Percentiles rank a stretch among this genome's conserved stretches.
phyloP scores from a whole-genome alignment of 2,329 filamentous ascomycete genomes.

The Colletotrichum trifolii region DNA sequence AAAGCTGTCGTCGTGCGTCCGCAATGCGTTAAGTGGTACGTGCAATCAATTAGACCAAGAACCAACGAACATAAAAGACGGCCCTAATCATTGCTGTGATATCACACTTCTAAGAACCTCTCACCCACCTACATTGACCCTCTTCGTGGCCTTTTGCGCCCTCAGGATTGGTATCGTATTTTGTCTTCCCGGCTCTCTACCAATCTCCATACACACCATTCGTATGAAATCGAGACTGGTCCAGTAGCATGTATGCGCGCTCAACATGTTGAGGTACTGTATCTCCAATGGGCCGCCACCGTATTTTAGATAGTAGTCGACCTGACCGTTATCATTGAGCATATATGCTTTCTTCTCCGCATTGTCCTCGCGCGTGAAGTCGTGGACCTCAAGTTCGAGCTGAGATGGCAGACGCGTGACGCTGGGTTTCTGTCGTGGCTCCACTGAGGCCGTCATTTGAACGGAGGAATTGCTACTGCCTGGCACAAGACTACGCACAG shows the following conservation, averaged over 20 bases:
- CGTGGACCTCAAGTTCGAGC: slow-evolving; percentile 94
- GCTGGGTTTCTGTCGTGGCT: slow-evolving; percentile 45
- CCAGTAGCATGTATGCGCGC: slow-evolving; percentile 97
- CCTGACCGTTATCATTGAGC: slow-evolving; percentile 95
- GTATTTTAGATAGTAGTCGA: slow-evolving; percentile 88
- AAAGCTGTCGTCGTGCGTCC: no score
- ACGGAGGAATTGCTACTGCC: slow-evolving; percentile 42
- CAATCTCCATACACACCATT: slow-evolving; percentile 89
- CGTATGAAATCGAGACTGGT: slow-evolving; percentile 86
- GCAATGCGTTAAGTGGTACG: no score
- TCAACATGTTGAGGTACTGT: slow-evolving; percentile 96
- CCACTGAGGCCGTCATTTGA: background rate
- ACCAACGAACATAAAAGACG: no score
- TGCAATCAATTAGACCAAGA: no score
- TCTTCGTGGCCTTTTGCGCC: slow-evolving; percentile 64
- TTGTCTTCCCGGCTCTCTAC: slow-evolving; percentile 75
- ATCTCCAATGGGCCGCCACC: slow-evolving; percentile 90
- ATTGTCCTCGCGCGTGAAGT: slow-evolving; percentile 92
- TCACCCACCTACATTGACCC: slow-evolving; percentile 4
- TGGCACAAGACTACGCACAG: slow-evolving; percentile 71
- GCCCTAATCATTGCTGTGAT: no score
- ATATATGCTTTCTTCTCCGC: slow-evolving; percentile 89
- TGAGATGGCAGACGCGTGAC: slow-evolving; percentile 67
- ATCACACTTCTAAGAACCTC: no score
- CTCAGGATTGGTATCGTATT: slow-evolving; percentile 68